Percentiles rank a stretch among this genome's conserved stretches.
Conservation (phyloP, 305 asterid genomes). For the Striga hermonthica region DNA sequence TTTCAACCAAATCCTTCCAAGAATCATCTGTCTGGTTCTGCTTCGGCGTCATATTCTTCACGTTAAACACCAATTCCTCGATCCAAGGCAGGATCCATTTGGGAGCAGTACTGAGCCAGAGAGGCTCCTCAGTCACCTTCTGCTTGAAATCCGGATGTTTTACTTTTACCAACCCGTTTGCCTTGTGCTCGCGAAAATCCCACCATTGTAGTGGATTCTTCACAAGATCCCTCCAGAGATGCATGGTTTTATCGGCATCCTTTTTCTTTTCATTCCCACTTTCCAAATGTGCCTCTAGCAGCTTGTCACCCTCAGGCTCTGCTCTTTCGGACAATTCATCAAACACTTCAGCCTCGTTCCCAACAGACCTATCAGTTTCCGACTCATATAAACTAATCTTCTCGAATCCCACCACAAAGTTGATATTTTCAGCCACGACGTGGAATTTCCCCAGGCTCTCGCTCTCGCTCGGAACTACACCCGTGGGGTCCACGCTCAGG, state of each 20-base stretch:
- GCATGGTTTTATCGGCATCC: conserved; percentile 26
- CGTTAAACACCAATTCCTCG: conserved; percentile 48
- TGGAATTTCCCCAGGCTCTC: conserved; percentile 46
- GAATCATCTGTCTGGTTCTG: conserved; percentile 23
- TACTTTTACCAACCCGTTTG: conserved; percentile 51
- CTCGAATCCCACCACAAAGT: conserved; percentile 58
- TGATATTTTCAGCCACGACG: conserved; percentile 58
- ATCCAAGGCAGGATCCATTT: conserved; percentile 51
- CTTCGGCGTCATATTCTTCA: conserved; percentile 29
- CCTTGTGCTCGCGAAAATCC: conserved; percentile 67
- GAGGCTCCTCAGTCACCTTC: conserved; percentile 42
- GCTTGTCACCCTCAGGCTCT: too few relatives aligned
- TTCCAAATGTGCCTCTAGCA: too few relatives aligned
- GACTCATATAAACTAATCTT: background rate
- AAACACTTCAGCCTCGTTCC: background rate
- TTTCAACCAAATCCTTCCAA: conserved; percentile 42
- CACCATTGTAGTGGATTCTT: conserved; percentile 62
- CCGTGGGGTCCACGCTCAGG: conserved; percentile 50
- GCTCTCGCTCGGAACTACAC: conserved; percentile 33
- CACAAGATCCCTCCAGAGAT: conserved; percentile 71
- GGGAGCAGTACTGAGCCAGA: conserved; percentile 69
- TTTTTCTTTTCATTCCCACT: conserved; percentile 27
- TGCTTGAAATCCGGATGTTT: conserved; percentile 78
- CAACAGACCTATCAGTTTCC: background rate
- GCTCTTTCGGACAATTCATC: background rate